Conservation (phyloP, 495 filamentous ascomycete genomes). For the Talaromyces trachyspermus region DNA sequence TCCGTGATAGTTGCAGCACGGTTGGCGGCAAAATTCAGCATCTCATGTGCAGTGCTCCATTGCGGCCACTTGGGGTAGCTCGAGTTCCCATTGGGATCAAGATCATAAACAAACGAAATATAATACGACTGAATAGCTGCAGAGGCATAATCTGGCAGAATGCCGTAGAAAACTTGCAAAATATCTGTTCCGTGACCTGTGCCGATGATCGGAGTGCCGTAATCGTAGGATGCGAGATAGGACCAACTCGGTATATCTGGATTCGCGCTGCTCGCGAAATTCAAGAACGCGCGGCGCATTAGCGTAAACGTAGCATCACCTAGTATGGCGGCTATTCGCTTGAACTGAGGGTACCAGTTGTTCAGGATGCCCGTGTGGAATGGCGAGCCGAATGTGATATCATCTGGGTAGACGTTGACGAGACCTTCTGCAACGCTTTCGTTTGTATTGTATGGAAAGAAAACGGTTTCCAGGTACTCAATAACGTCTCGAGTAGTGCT, state of each 20-base stretch:
- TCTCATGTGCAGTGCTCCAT: slow-evolving; percentile 43
- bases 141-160: slow-evolving; percentile 55
- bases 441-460: slow-evolving; percentile 45
- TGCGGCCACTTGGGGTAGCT: slow-evolving; percentile 51
- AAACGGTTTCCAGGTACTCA: slow-evolving; percentile 48
- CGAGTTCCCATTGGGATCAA: slow-evolving; percentile 51
- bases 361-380: slow-evolving; percentile 57
- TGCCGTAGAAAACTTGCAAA: slow-evolving; percentile 56
- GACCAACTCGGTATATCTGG: slow-evolving; percentile 59
- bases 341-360: slow-evolving; percentile 66
- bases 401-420: slow-evolving; percentile 49
- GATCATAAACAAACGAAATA: slow-evolving; percentile 55
- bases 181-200: slow-evolving; percentile 67
- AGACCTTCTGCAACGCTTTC: slow-evolving; percentile 37
- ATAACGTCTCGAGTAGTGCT: slow-evolving; percentile 48
- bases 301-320: slow-evolving; percentile 64
- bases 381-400: slow-evolving; percentile 48
- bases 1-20: slow-evolving; percentile 42
- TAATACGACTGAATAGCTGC: slow-evolving; percentile 54
- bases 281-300: slow-evolving; percentile 51
- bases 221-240: slow-evolving; percentile 61
- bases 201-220: slow-evolving; percentile 60
- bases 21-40: slow-evolving; percentile 52
- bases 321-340: slow-evolving; percentile 67
- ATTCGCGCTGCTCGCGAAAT: slow-evolving; percentile 28